Base-by-base conservation (phyloP, 164 flowering plant genomes). In the Annona cherimola region DNA sequence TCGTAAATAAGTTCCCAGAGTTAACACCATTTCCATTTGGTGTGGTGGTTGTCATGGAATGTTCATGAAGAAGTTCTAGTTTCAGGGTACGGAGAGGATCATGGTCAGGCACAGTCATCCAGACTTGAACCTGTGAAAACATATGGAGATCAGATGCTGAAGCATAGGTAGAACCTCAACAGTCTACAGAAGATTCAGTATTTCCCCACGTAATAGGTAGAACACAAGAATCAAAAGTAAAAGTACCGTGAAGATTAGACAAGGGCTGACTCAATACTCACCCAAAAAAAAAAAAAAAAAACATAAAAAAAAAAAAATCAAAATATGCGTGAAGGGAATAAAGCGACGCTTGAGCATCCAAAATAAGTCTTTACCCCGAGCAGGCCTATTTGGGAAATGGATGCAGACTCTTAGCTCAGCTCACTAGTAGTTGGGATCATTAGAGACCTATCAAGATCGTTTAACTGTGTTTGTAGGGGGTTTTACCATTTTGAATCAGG, bases 41-140 rank as follows among this genome's bases (percentile, higher is more conserved):
- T 69, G 80, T 75, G 6, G 71, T 45, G 63, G 69, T 61, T 68
- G 85, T 88, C 39, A 71, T 74, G 54, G 43, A 73, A 80, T 87
- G 79, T 69, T 81, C 74, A 60, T 81, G 79, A 76, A 88, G 63
- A 69, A 91, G 79, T 42, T 87, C 86, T 80, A 86, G 73, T 81
- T 93, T 93, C 83, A 76, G 75, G 66, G 61, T 61, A 54, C 68
- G 77, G 45, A 93, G 80, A 54, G 70, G 76, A 79, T 93, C 96
- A 76, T 82, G 73, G 59, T 76, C 72, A 73, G 88, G 82, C 50
- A 88, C 74, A 41, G 70, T 61, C 59, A 89, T 69, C 77, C 80
- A 81, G 75, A 93, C 76, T 70, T 76, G 81, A 67, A 89, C 88
- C 94, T 90, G 84, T 61, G 42, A 77, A 69, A 68, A 40, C 4